Conservation (phyloP, 2,329 filamentous ascomycete genomes). For the Monosporascus sp. region DNA sequence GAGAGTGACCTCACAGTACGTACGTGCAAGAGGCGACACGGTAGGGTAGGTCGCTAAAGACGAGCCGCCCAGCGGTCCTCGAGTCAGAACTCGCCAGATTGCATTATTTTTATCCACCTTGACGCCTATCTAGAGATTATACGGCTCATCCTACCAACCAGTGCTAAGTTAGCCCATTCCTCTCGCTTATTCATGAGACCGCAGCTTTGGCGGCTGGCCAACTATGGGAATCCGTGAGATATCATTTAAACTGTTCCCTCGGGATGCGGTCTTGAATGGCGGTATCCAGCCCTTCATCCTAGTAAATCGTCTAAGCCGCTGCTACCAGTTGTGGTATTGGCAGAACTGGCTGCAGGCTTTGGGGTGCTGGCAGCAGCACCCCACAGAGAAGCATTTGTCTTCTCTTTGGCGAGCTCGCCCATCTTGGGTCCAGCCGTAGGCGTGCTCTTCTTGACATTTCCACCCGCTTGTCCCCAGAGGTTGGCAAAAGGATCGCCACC, state of each 20-base stretch:
- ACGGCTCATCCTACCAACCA: constrained; percentile 26
- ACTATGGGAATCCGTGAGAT: not conserved
- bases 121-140: constrained; percentile 37
- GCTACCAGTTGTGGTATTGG: constrained; percentile 14
- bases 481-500: constrained; percentile 86
- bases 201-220: constrained; percentile 2
- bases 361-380: constrained; percentile 51
- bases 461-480: constrained; percentile 73
- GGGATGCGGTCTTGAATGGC: not conserved
- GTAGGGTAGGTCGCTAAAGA: not conserved
- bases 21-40: not conserved
- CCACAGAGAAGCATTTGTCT: constrained; percentile 93
- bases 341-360: constrained; percentile 17
- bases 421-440: constrained; percentile 69
- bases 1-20: not conserved
- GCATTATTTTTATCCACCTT: constrained; percentile 35
- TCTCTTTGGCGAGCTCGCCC: constrained; percentile 95
- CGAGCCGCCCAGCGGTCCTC: constrained; percentile 1
- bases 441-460: constrained; percentile 69
- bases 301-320: constrained; percentile 28
- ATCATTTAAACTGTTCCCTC: not conserved
- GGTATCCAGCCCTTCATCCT: constrained; percentile 15
- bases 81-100: constrained; percentile 5
- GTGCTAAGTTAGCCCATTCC: constrained; percentile 11
- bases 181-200: constrained; percentile 19